phyloP scores from a whole-genome alignment of 371 early-diverging fungal species.

The Mortierella sp. region DNA sequence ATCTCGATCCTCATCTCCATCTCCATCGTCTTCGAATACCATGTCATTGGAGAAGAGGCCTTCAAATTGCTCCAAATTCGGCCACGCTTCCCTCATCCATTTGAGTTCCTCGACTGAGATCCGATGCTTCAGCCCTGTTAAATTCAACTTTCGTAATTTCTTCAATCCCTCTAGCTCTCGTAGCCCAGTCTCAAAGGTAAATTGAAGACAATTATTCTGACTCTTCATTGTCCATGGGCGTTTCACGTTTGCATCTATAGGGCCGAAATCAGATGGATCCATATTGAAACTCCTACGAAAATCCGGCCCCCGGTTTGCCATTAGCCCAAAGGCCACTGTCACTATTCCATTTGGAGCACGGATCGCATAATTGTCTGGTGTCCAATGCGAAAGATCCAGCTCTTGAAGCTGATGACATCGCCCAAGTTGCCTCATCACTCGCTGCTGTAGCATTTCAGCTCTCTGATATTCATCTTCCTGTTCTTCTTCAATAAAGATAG shows the following conservation, averaged over 20 bases:
- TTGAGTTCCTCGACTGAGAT: slow-evolving; percentile 10
- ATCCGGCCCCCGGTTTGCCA: neutral
- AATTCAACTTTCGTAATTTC: neutral
- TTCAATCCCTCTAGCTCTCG: slow-evolving; percentile 6
- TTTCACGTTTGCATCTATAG: neutral
- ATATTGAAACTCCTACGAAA: neutral
- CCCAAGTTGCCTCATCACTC: slow-evolving; percentile 1
- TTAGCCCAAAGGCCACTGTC: neutral
- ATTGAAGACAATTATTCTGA: slow-evolving; percentile 13
- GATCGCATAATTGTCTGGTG: neutral
- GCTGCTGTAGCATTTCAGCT: neutral
- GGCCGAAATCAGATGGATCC: neutral
- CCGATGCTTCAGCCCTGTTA: slow-evolving; percentile 1
- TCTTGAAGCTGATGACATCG: slow-evolving; percentile 7
- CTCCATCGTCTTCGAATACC: neutral
- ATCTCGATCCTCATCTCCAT: neutral
- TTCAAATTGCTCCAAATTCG: slow-evolving; percentile 6
- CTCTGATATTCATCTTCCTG: neutral
- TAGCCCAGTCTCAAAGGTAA: slow-evolving; percentile 10
- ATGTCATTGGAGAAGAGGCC: neutral
- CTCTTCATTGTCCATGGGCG: slow-evolving; percentile 1
- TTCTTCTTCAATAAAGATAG: neutral
- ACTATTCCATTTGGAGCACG: neutral
- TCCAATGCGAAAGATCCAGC: slow-evolving; percentile 12
- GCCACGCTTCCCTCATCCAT: slow-evolving; percentile 22